Percentiles rank a stretch among this genome's conserved stretches.
phyloP scores from a whole-genome alignment of 148 eudicot genomes.

The Amaranthus hypochondriacus region DNA sequence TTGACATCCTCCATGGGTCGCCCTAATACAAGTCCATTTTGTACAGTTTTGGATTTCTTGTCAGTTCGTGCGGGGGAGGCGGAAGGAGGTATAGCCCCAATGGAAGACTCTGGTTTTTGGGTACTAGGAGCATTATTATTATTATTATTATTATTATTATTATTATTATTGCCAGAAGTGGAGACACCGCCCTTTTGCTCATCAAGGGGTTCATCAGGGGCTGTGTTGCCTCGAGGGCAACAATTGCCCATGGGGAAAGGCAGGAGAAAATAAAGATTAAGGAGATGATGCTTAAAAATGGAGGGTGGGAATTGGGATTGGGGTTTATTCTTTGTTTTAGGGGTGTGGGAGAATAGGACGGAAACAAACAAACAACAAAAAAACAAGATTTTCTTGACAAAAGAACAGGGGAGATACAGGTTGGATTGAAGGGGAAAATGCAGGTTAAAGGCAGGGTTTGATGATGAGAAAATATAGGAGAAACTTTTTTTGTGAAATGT shows the following conservation, averaged over 20 bases:
- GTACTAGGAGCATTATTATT: slow-evolving; percentile 19
- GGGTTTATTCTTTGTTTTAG: neutral
- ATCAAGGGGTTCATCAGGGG: slow-evolving; percentile 14
- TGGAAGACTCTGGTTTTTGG: slow-evolving; percentile 23
- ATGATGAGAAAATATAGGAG: slow-evolving; percentile 47
- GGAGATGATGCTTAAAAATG: neutral
- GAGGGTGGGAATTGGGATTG: neutral
- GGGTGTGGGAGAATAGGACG: slow-evolving; percentile 16
- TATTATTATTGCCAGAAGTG: slow-evolving; percentile 1
- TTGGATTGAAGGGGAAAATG: slow-evolving; percentile 11
- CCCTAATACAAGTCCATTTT: slow-evolving; percentile 58
- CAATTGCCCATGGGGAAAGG: slow-evolving; percentile 49
- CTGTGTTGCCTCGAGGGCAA: slow-evolving; percentile 40
- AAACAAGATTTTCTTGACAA: slow-evolving; percentile 8
- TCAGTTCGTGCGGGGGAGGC: slow-evolving; percentile 22
- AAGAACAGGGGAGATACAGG: slow-evolving; percentile 13
- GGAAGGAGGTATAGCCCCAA: slow-evolving; percentile 35
- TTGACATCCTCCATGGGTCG: slow-evolving; percentile 66
- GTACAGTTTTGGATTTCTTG: slow-evolving; percentile 32
- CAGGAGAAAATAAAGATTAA: slow-evolving; percentile 1
- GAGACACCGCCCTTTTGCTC: slow-evolving; percentile 8
- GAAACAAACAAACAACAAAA: neutral
- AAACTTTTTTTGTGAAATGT: slow-evolving; percentile 6
- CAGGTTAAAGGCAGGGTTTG: slow-evolving; percentile 16
- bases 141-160: neutral